phyloP scores from a whole-genome alignment of 169 alveolate genomes.

The Cystoisospora suis region DNA sequence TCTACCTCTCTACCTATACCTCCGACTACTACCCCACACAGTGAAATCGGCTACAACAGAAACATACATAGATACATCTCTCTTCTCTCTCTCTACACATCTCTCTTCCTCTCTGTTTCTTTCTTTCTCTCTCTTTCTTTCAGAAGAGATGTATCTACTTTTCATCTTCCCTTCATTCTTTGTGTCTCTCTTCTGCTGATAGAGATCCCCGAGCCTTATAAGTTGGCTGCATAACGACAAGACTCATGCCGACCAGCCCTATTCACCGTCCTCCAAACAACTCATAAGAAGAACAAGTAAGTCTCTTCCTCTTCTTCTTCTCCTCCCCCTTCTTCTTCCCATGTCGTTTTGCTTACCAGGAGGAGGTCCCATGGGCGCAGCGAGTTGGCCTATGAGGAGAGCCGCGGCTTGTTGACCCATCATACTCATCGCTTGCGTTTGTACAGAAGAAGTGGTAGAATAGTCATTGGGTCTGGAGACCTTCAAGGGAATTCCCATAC shows the following conservation, averaged over 20 bases:
- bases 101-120: background rate
- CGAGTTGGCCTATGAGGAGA: slow-evolving; percentile 43
- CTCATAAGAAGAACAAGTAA: no score
- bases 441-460: slow-evolving; percentile 68
- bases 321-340: background rate
- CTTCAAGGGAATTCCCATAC: slow-evolving; percentile 88
- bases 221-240: no score
- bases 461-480: slow-evolving; percentile 92
- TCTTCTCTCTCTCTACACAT: background rate
- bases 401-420: slow-evolving; percentile 72
- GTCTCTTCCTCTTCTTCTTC: background rate
- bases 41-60: no score
- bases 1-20: no score
- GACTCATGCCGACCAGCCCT: no score
- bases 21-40: no score
- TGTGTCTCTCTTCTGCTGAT: no score
- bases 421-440: slow-evolving; percentile 63
- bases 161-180: no score
- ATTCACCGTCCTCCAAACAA: no score
- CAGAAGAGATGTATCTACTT: no score
- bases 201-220: no score
- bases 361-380: slow-evolving; percentile 26
- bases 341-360: background rate
- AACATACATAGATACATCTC: no score
- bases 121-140: background rate